Percentiles rank a stretch among this genome's conserved stretches.
These are phyloP conservation scores for Soucietia sequanensis DNA, from an alignment of 805 yeast species.

Conservation along the genomic window DNA sequence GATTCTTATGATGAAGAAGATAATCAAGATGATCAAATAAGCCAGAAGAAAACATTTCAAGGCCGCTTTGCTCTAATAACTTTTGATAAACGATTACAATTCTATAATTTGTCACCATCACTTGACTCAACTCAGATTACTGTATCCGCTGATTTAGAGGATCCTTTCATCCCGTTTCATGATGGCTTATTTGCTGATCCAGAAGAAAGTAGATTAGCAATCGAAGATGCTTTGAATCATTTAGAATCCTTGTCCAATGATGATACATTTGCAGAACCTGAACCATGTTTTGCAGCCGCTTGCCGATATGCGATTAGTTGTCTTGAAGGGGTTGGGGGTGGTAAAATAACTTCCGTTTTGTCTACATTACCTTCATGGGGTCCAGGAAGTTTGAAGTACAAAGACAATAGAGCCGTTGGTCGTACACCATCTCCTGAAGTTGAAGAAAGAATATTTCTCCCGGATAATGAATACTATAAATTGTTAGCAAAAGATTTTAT, in stretches of 20 bases:
- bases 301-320: slow-evolving; percentile 64
- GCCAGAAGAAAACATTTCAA: slow-evolving; percentile 1
- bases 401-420: slow-evolving; percentile 37
- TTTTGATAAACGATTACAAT: slow-evolving; percentile 69
- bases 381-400: slow-evolving; percentile 62
- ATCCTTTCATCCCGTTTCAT: slow-evolving; percentile 78
- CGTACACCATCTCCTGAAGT: slow-evolving; percentile 40
- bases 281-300: slow-evolving; percentile 80
- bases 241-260: slow-evolving; percentile 48
- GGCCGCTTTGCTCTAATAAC: slow-evolving; percentile 69
- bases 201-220: slow-evolving; percentile 55
- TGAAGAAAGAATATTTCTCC: slow-evolving; percentile 52
- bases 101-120: slow-evolving; percentile 62
- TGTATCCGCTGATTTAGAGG: slow-evolving; percentile 67
- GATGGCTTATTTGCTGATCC: slow-evolving; percentile 83
- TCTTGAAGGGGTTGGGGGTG: slow-evolving; percentile 69
- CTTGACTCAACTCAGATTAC: slow-evolving; percentile 57
- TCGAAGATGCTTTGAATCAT: slow-evolving; percentile 65
- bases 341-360: slow-evolving; percentile 71
- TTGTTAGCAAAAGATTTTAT: slow-evolving; percentile 57
- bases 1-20: slow-evolving; percentile 11
- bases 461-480: slow-evolving; percentile 62
- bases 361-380: slow-evolving; percentile 78
- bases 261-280: slow-evolving; percentile 44
- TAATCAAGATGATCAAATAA: too few relatives aligned